Conservation (phyloP, 805 yeast species). For the Tetrapisispora phaffii region DNA sequence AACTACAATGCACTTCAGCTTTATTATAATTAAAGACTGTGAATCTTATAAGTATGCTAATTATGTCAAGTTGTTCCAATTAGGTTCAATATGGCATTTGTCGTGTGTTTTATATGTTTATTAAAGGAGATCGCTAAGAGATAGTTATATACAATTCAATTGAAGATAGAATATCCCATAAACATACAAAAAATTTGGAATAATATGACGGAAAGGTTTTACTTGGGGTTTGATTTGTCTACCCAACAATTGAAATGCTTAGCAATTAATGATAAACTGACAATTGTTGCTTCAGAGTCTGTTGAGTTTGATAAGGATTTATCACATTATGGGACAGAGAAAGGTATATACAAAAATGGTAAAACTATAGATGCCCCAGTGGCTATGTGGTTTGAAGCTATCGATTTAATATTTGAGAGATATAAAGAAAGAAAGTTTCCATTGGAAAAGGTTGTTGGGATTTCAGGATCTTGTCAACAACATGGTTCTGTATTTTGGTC, state of each 20-base stretch:
- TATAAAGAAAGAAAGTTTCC: constrained; percentile 47
- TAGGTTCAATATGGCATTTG: too few species aligned
- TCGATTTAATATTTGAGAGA: constrained; percentile 50
- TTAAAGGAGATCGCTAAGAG: too few species aligned
- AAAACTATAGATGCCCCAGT: constrained; percentile 68
- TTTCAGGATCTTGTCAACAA: constrained; percentile 85
- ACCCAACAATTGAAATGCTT: constrained; percentile 82
- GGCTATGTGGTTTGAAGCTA: constrained; percentile 80
- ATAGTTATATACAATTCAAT: too few species aligned
- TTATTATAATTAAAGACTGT: too few species aligned
- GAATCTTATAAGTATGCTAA: too few species aligned
- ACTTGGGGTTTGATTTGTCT: constrained; percentile 74
- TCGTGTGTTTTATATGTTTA: too few species aligned
- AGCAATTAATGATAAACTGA: constrained; percentile 45
- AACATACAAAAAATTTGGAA: too few species aligned
- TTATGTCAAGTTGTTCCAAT: too few species aligned
- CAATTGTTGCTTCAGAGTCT: constrained; percentile 45
- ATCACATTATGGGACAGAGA: constrained; percentile 49
- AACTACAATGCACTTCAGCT: too few species aligned
- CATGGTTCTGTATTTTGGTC: constrained; percentile 88
- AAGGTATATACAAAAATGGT: constrained; percentile 59
- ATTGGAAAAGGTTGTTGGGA: constrained; percentile 48
- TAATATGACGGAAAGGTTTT: constrained; percentile 17
- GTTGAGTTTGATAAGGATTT: constrained; percentile 67
- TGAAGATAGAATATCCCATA: too few species aligned